Percentiles rank a stretch among this genome's conserved stretches.
These are phyloP conservation scores for Monoraphidium neglectum DNA, from an alignment of 139 green algal genomes.

Conservation along the genomic window DNA sequence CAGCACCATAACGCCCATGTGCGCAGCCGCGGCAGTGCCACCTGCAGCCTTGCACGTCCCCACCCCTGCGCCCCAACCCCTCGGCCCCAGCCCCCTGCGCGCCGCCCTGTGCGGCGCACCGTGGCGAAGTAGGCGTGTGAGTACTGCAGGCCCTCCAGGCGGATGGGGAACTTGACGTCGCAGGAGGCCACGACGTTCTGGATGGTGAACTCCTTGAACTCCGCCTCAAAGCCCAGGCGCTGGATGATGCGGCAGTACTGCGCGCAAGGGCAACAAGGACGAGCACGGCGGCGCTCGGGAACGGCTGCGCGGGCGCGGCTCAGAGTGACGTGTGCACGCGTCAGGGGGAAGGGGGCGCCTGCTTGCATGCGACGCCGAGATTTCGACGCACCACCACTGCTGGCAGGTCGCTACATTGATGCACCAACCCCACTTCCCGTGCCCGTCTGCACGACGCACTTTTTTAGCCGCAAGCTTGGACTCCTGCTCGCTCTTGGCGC, in stretches of 20 bases:
- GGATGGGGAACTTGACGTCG: slow-evolving; percentile 98
- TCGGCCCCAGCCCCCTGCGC: too few species aligned
- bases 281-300: too few species aligned
- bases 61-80: too few species aligned
- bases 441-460: background rate
- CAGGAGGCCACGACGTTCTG: slow-evolving; percentile 99
- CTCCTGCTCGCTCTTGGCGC: slow-evolving; percentile 52
- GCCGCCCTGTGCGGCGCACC: slow-evolving; percentile 30
- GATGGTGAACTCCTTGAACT: slow-evolving; percentile 98
- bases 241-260: slow-evolving; percentile 96
- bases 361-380: too few species aligned
- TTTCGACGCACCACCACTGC: too few species aligned
- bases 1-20: too few species aligned
- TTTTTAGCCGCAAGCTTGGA: slow-evolving; percentile 46
- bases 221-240: slow-evolving; percentile 83
- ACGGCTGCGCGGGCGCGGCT: too few species aligned
- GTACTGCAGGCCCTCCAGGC: slow-evolving; percentile 91
- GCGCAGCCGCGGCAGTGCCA: background rate
- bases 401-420: too few species aligned
- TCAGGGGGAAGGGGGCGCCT: too few species aligned
- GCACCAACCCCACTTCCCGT: too few species aligned
- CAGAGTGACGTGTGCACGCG: too few species aligned
- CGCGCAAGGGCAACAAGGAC: too few species aligned
- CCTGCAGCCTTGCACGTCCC: background rate
- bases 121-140: slow-evolving; percentile 87